Percentiles rank a stretch among this genome's conserved stretches.
phyloP scores from a whole-genome alignment of 1,284 basidiomycete species.

The Tilletiaria anomala region DNA sequence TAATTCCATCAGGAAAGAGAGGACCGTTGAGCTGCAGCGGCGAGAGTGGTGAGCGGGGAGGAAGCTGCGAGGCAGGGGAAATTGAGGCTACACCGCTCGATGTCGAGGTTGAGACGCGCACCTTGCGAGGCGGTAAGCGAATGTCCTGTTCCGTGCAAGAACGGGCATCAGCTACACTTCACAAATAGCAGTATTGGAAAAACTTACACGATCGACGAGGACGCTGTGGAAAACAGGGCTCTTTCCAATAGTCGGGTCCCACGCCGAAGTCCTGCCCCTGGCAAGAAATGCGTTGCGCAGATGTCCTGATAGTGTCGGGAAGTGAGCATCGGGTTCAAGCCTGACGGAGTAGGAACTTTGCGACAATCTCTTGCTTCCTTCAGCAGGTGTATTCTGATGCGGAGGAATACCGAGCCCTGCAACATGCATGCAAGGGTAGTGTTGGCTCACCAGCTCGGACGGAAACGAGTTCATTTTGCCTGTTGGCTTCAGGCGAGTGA shows the following conservation, averaged over 20 bases:
- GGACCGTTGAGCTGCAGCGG: conserved; percentile 76
- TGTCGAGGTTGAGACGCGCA: background rate
- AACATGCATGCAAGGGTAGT: conserved; percentile 31
- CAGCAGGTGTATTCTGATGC: too few species aligned
- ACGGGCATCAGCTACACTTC: background rate
- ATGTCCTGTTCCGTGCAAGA: conserved; percentile 44
- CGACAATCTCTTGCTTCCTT: background rate
- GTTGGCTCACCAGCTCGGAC: conserved; percentile 27
- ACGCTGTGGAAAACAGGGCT: conserved; percentile 22
- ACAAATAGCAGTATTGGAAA: too few species aligned
- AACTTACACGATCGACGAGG: conserved; percentile 14
- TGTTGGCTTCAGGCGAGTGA: too few species aligned
- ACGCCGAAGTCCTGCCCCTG: conserved; percentile 13
- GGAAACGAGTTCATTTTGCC: conserved; percentile 28
- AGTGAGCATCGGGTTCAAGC: conserved; percentile 3
- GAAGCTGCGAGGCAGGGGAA: conserved; percentile 7
- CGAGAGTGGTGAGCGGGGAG: conserved; percentile 66
- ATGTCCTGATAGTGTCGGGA: conserved; percentile 12
- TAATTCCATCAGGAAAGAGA: conserved; percentile 79
- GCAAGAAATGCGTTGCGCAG: conserved; percentile 17
- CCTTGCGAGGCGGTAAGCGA: conserved; percentile 71
- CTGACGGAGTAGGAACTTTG: conserved; percentile 1
- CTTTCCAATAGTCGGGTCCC: conserved; percentile 20
- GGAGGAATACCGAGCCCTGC: conserved; percentile 16
- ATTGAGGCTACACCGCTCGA: background rate